Evolutionary conservation across 345 rosid genomes (phyloP).

Genomic region (Syzygium aqueum): DNA sequence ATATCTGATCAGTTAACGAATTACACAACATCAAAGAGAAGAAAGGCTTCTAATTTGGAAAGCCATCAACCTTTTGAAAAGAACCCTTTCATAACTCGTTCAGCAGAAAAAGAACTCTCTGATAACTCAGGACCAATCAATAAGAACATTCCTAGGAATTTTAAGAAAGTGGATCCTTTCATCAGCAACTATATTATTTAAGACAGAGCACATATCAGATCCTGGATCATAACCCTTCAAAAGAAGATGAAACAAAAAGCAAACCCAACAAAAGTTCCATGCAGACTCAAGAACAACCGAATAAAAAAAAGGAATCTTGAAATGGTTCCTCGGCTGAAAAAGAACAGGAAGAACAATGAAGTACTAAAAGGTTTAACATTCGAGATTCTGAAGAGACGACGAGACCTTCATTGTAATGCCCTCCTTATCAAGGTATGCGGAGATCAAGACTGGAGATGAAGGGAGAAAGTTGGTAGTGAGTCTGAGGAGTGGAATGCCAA

Average conservation of each 20-base stretch:
- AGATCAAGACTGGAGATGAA: background rate
- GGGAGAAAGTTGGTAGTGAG: background rate
- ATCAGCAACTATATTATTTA: background rate
- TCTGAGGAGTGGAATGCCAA: background rate
- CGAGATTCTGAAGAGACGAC: background rate
- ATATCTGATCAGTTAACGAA: background rate
- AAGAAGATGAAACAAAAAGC: background rate
- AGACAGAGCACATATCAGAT: background rate
- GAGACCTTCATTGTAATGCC: background rate
- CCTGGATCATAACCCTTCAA: background rate
- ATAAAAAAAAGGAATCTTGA: background rate
- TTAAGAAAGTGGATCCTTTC: background rate
- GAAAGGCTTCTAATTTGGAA: background rate
- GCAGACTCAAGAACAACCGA: background rate
- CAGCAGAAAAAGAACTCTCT: background rate
- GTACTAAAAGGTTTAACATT: background rate
- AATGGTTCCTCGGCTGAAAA: background rate
- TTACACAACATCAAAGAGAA: background rate
- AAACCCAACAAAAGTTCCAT: background rate
- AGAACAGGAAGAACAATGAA: background rate
- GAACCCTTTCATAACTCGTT: background rate
- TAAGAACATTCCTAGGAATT: background rate
- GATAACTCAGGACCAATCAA: background rate
- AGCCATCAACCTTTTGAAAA: background rate
- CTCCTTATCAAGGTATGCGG: background rate